Evolutionary conservation across 495 filamentous ascomycete species (phyloP).

Genomic region (Cairneyella variabilis): DNA sequence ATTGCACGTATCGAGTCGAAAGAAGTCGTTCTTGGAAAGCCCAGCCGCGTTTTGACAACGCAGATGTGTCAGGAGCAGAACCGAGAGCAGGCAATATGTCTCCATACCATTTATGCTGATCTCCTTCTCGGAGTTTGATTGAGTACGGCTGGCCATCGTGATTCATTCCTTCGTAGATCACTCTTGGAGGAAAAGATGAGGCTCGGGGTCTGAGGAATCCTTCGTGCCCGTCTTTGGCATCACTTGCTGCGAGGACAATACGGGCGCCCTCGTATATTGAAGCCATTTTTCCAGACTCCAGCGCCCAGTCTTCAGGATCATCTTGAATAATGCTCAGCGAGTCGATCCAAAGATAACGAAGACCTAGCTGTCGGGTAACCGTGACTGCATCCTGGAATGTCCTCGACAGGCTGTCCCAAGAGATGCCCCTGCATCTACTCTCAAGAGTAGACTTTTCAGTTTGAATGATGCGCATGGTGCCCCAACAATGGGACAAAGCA

Average conservation of each 20-base stretch:
- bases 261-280: neutral
- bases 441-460: neutral
- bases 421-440: neutral
- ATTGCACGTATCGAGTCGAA: neutral
- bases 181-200: neutral
- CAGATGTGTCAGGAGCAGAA: neutral
- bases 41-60: slow-evolving; percentile 1
- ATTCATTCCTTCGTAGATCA: neutral
- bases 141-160: neutral
- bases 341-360: slow-evolving; percentile 17
- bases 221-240: neutral
- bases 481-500: slow-evolving; percentile 2
- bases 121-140: neutral
- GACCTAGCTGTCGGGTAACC: neutral
- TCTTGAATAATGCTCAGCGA: slow-evolving; percentile 5
- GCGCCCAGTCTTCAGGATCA: neutral
- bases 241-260: neutral
- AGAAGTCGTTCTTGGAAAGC: slow-evolving; percentile 7
- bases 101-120: neutral
- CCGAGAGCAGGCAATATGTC: neutral
- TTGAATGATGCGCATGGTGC: neutral
- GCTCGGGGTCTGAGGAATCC: neutral
- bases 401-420: neutral
- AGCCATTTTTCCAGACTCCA: neutral
- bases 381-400: slow-evolving; percentile 11